These are phyloP conservation scores for Penicillium paxilli DNA, from an alignment of 495 filamentous ascomycete genomes.

Conservation along the genomic window DNA sequence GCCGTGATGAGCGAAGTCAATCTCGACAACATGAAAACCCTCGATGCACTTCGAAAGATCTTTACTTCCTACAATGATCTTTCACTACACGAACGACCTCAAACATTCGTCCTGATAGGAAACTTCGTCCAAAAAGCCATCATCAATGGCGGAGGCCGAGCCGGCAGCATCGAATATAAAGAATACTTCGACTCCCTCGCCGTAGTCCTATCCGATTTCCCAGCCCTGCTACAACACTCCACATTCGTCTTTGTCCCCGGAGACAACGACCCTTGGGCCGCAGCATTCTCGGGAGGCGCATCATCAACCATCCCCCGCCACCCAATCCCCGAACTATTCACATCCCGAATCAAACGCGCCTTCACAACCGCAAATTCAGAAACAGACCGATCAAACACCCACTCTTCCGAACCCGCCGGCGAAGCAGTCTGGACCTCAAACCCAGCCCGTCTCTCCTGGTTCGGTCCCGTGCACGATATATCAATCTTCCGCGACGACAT, in stretches of 20 bases:
- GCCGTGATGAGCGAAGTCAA: conserved; percentile 79
- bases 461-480: conserved; percentile 83
- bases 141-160: conserved; percentile 61
- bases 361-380: conserved; percentile 76
- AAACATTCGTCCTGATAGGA: conserved; percentile 77
- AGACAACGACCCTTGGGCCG: conserved; percentile 93
- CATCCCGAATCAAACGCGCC: conserved; percentile 73
- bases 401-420: conserved; percentile 50
- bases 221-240: conserved; percentile 70
- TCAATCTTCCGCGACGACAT: conserved; percentile 86
- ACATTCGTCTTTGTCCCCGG: conserved; percentile 93
- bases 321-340: conserved; percentile 81
- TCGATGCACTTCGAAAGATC: conserved; percentile 76
- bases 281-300: conserved; percentile 82
- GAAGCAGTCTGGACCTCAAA: conserved; percentile 88
- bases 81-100: conserved; percentile 56
- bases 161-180: conserved; percentile 86
- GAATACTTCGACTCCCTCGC: conserved; percentile 90
- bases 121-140: conserved; percentile 79
- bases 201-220: conserved; percentile 79
- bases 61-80: conserved; percentile 63
- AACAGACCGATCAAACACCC: conserved; percentile 36
- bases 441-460: conserved; percentile 75
- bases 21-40: conserved; percentile 74
- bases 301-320: conserved; percentile 71